A percentile compares a stretch with the other conserved stretches of the same genome.
phyloP scores from a whole-genome alignment of 345 rosid genomes.

The Melastoma malabathricum region DNA sequence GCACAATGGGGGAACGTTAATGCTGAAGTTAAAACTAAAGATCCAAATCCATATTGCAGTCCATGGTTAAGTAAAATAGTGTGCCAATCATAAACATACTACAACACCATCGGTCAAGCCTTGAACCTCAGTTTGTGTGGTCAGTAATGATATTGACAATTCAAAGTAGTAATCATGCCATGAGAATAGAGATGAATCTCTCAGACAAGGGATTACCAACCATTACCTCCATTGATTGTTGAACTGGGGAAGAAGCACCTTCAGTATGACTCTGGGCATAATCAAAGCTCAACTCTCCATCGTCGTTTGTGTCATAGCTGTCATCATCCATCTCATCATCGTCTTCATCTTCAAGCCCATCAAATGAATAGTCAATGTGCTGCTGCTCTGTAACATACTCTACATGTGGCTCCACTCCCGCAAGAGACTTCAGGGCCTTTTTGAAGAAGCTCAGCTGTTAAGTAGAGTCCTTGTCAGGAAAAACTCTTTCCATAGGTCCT shows the following conservation, averaged over 20 bases:
- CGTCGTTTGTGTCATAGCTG: slow-evolving; percentile 37
- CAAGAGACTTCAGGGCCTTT: slow-evolving; percentile 75
- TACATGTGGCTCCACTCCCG: slow-evolving; percentile 70
- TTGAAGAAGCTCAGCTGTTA: slow-evolving; percentile 69
- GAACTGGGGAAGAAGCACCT: slow-evolving; percentile 27
- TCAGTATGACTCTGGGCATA: slow-evolving; percentile 37
- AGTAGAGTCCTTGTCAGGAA: slow-evolving; percentile 7
- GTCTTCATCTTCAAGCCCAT: slow-evolving; percentile 61
- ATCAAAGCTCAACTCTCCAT: slow-evolving; percentile 82
- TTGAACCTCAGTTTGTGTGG: no score
- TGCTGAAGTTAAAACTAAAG: not conserved
- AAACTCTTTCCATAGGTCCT: no score
- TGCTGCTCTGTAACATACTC: slow-evolving; percentile 48
- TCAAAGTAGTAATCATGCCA: no score
- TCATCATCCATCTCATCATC: slow-evolving; percentile 27
- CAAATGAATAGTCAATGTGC: slow-evolving; percentile 83
- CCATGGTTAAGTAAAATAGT: no score
- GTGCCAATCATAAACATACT: no score
- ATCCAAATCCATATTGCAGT: not conserved
- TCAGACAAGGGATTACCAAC: slow-evolving; percentile 2
- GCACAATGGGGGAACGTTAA: no score
- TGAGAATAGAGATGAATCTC: not conserved
- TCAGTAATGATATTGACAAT: no score
- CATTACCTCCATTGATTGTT: slow-evolving; percentile 53
- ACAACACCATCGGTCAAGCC: no score